Evolutionary conservation across 495 filamentous ascomycete species (phyloP), one percentile per base, ranked within the genome.

Genomic region (Podospora comata): DNA sequence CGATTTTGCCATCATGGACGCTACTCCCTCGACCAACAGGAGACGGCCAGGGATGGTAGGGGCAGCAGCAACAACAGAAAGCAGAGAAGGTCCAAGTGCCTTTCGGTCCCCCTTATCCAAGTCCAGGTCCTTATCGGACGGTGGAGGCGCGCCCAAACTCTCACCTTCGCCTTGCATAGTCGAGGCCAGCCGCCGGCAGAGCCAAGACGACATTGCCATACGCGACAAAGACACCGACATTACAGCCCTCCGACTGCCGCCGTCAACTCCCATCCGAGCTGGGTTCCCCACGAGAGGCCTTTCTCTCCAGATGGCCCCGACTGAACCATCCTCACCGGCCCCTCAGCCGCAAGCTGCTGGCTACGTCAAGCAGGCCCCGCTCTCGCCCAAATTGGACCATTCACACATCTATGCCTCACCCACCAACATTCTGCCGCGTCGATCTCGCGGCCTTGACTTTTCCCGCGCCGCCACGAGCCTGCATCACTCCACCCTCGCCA

Each of bases 401-500:
- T 88, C 89, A 18, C 89, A 91, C 68, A 91, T 88, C 34, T 97
- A 95, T 81, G 90, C 91, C 59, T 92, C 92, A 4, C 82, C 82
- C n/a, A 77, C 78, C 2, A 95, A 92, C 18, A 89, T 94, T 19
- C 85, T 97, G 16, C 94, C 94, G 59, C 85, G 94, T 62, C 88
- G 93, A 62, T 96, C 92, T 5, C 87, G 94, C 27, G 93, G 93
- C 32, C 79, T 96, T 62, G 94, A 97, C 75, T 97, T 95, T 78
- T 92, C 93, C n/a, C 86, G 94, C 70, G 93, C 92, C 58, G 94
- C 93, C 67, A 98, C 95, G 4, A 96, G 93, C 71, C 85, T 99
- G 13, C 95, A 99, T 80, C 96, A 98, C 78, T 97, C 95, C 26
- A 98, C 91, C 2, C 84, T 97, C 7, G 93, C 93, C 57, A 90